Evolutionary conservation across 1,284 basidiomycete genomes (phyloP).

Genomic region (Erythrobasidium hasegawianum): DNA sequence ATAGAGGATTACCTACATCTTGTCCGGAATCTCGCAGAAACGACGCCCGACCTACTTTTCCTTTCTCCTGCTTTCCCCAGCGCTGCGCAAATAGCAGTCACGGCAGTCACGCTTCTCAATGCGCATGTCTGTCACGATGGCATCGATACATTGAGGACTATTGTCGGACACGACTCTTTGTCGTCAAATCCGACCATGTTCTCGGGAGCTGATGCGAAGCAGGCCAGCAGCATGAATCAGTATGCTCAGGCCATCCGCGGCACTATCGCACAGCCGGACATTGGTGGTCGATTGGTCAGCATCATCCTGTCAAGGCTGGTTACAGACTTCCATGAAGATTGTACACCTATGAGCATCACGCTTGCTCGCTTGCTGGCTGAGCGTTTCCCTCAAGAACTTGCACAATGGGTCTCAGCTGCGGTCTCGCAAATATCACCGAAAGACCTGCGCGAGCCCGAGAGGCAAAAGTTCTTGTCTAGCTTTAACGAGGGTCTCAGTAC

Average conservation of each 20-base stretch:
- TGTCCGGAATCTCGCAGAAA: conserved; percentile 65
- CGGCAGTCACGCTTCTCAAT: conserved; percentile 72
- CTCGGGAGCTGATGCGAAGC: conserved; percentile 48
- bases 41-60: conserved; percentile 71
- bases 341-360: conserved; percentile 66
- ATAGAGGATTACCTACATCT: conserved; percentile 92
- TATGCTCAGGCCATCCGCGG: conserved; percentile 66
- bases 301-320: conserved; percentile 74
- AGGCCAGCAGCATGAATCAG: conserved; percentile 61
- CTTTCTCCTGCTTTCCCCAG: conserved; percentile 68
- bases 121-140: conserved; percentile 74
- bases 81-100: conserved; percentile 69
- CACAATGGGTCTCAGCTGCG: conserved; percentile 67
- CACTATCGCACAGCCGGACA: conserved; percentile 53
- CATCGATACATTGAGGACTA: conserved; percentile 71
- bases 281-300: conserved; percentile 14
- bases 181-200: conserved; percentile 12
- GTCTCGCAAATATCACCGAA: conserved; percentile 66
- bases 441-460: conserved; percentile 64
- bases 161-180: conserved; percentile 60
- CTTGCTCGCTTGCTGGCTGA: conserved; percentile 69
- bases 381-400: conserved; percentile 64
- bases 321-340: conserved; percentile 82
- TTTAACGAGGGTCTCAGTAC: conserved; percentile 57
- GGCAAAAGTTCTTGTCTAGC: conserved; percentile 67